Evolutionary conservation across 1,284 basidiomycete species (phyloP).

Genomic region (Naganishia albida): DNA sequence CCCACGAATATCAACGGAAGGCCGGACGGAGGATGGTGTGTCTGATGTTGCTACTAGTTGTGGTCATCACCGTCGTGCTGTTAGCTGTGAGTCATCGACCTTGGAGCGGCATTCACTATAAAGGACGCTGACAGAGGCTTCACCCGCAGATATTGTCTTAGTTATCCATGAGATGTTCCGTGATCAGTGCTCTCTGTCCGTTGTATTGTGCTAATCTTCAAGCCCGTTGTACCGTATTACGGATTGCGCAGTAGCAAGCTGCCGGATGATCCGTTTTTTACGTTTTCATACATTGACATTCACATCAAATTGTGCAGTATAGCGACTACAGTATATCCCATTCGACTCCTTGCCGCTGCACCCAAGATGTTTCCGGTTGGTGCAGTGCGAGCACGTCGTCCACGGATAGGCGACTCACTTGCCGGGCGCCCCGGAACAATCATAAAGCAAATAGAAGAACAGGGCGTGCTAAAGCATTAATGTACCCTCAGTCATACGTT

Average conservation of each 20-base stretch:
- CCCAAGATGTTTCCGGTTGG: too few species aligned
- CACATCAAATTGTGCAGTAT: too few species aligned
- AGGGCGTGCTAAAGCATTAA: conserved; percentile 5
- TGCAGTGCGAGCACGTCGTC: too few species aligned
- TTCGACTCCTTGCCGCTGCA: too few species aligned
- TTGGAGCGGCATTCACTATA: background rate
- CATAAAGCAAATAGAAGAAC: conserved; percentile 5
- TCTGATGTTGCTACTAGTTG: conserved; percentile 79
- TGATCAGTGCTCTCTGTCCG: background rate
- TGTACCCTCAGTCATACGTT: background rate
- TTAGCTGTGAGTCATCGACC: conserved; percentile 71
- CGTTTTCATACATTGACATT: too few species aligned
- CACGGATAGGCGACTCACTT: background rate
- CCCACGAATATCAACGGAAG: conserved; percentile 91
- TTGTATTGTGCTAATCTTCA: background rate
- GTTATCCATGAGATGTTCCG: background rate
- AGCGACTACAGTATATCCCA: too few species aligned
- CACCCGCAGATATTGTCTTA: conserved; percentile 3
- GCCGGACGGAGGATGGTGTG: conserved; percentile 88
- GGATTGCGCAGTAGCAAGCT: too few species aligned
- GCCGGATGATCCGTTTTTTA: too few species aligned
- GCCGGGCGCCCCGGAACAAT: background rate
- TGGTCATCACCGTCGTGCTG: conserved; percentile 87
- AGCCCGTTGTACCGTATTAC: background rate
- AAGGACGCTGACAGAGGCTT: too few species aligned